These are phyloP conservation scores for Zygosaccharomyces bailii DNA, from an alignment of 805 yeast species.

Conservation along the genomic window DNA sequence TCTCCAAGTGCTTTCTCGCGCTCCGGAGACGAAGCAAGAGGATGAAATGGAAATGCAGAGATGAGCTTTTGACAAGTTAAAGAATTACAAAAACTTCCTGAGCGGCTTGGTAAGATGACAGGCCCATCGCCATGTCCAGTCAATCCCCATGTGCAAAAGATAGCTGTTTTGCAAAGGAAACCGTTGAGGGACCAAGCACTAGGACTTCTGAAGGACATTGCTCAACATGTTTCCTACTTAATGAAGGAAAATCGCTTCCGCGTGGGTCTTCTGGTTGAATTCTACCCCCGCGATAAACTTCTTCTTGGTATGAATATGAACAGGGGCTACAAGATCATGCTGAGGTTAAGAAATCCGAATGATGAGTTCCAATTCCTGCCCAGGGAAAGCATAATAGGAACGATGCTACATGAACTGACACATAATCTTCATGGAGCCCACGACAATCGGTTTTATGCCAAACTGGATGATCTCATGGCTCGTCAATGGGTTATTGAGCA, in stretches of 20 bases:
- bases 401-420: constrained; percentile 83
- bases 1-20: neutral
- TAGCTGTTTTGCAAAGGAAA: constrained; percentile 48
- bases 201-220: constrained; percentile 62
- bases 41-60: neutral
- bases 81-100: neutral
- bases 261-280: constrained; percentile 70
- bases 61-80: neutral
- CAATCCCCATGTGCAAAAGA: constrained; percentile 32
- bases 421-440: constrained; percentile 84
- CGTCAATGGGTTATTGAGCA: constrained; percentile 42
- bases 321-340: constrained; percentile 64
- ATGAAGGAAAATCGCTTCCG: constrained; percentile 64
- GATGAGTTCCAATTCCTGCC: constrained; percentile 56
- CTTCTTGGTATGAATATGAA: constrained; percentile 83
- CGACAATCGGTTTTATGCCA: constrained; percentile 62
- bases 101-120: too few species aligned
- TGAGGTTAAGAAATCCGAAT: constrained; percentile 61
- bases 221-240: constrained; percentile 69
- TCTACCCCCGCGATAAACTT: constrained; percentile 65
- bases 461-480: constrained; percentile 56
- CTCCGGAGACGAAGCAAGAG: neutral
- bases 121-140: neutral
- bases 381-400: constrained; percentile 65
- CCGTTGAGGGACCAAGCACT: constrained; percentile 49